Evolutionary conservation across 495 filamentous ascomycete species (phyloP), one percentile per base, ranked within the genome.

Genomic region (Glarea lozoyensis): DNA sequence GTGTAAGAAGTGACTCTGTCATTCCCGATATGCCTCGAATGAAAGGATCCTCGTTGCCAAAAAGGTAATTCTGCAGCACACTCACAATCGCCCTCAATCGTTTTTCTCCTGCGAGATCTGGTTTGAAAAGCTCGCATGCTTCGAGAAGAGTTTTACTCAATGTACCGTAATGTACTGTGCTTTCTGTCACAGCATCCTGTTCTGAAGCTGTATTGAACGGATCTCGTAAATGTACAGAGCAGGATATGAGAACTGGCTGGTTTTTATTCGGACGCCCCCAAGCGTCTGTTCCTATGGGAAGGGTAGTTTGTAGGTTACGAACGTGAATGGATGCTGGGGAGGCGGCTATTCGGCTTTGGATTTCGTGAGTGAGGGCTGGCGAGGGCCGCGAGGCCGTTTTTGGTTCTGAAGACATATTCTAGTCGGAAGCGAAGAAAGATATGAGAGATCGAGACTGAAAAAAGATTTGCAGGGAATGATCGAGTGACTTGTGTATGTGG

Each of bases 91-190:
- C 4, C n/a, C 4, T 21, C 7, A 37, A 6, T 20, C 17, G n/a
- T 7, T 7, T 7, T 7, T 7, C 25, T 29, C 22, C 5, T 20
- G 35, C 16, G 4, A 11, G 7, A 6, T 6, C 7, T 35, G 15
- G 6, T 7, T 16, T 38, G 31, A 55, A 58, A 1, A 42, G 25
- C 48, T 59, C 54, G 17, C 72, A 46, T 1, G 45, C 47, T 15
- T 44, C 47, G 1, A 72, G 48, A 12, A 82, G 63, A 3, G 55
- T 53, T 56, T 81, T 79, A 55, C 69, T 72, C 15, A 81, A 56
- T 18, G 44, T 67, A 16, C 78, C 77, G 53, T 82, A 82, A 57
- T 82, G 69, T 18, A 81, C 66, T 7, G 78, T 82, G 39, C 68
- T 75, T 11, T 39, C 40, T 31, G 72, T 65, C 9, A 82, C 60